Evolutionary conservation across 2,329 filamentous ascomycete genomes (phyloP).

Genomic region (Emmonsiellopsis sp.): DNA sequence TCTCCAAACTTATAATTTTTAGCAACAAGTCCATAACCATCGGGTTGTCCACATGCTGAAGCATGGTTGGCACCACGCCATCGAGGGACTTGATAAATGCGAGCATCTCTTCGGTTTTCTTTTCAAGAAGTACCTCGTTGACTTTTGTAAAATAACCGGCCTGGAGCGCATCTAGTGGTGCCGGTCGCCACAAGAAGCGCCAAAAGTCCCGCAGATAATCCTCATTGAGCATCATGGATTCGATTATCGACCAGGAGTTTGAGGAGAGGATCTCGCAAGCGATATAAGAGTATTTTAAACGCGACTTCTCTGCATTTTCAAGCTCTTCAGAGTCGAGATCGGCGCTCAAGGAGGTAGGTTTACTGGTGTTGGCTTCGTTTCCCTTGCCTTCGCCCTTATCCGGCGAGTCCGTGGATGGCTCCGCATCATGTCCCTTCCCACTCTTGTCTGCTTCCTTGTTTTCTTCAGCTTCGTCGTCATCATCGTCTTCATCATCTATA

Average conservation of each 20-base stretch:
- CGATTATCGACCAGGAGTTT: conserved; percentile 94
- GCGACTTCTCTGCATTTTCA: conserved; percentile 80
- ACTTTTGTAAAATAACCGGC: conserved; percentile 98
- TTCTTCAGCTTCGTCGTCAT: conserved; percentile 44
- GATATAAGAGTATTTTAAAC: conserved; percentile 88
- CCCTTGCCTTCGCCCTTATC: conserved; percentile 10
- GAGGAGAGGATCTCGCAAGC: conserved; percentile 89
- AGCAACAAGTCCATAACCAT: conserved; percentile 97
- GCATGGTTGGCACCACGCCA: conserved; percentile 70
- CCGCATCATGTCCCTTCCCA: conserved; percentile 18
- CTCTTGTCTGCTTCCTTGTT: conserved; percentile 25
- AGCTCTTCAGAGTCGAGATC: conserved; percentile 33
- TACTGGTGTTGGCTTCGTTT: conserved; percentile 38
- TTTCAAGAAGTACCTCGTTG: conserved; percentile 93
- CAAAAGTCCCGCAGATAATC: conserved; percentile 75
- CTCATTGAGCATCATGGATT: conserved; percentile 80
- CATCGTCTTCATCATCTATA: conserved; percentile 43
- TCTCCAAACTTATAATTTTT: conserved; percentile 94
- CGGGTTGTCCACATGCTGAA: conserved; percentile 90
- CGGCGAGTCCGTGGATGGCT: conserved; percentile 17
- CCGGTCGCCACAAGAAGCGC: conserved; percentile 75
- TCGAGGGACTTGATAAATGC: conserved; percentile 77
- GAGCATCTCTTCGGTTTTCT: conserved; percentile 97
- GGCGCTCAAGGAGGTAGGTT: conserved; percentile 17
- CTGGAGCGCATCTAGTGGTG: conserved; percentile 83